Evolutionary conservation across 768 basidiomycete species (phyloP), one percentile per base, ranked within the genome.

Genomic region (Russula abietina): DNA sequence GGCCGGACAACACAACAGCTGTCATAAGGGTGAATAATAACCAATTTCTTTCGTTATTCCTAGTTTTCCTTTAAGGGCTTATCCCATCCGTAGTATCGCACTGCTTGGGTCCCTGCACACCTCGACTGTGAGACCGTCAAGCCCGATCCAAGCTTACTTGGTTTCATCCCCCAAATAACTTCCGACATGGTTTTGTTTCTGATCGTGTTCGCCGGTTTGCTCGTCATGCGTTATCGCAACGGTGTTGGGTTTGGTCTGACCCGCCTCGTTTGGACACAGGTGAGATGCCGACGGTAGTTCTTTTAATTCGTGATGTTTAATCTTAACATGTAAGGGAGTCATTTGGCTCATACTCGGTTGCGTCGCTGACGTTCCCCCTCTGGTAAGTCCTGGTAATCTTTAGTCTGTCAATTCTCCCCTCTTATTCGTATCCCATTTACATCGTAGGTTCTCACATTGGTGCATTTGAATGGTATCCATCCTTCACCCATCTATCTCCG

Each of bases 161-260:
- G 7, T 38, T 39, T 45, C 30, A 3, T 53, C 16, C 8, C 33
- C 14, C 32, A 51, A n/a, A 14, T 63, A 0, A 12, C 3, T 8
- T 12, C 24, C 49, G 57, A 63, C 43, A 28, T 38, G n/a, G 16
- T 26, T 8, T 28, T 63, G 22, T 32, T 63, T 33, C 9, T 33
- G 3, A 43, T 38, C 51, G 58, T 63, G 17, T 50, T 63, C 8
- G 11, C 53, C 41, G 57, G 57, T 32, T 14, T 63, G 19, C 22
- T 58, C 19, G 14, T 24, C 17, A 8, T 39, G 38, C 61, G 54
- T 11, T 36, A 5, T 28, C 8, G 10, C 1, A 38, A 12, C 6
- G 41, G 22, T 19, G 26, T 4, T 14, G 16, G 14, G 7, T 53
- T 33, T 24, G 32, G 52, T 16, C n/a, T 36, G 53, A 14, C 22